Evolutionary conservation across 1,284 basidiomycete species (phyloP).

Genomic region (Malassezia psittaci): DNA sequence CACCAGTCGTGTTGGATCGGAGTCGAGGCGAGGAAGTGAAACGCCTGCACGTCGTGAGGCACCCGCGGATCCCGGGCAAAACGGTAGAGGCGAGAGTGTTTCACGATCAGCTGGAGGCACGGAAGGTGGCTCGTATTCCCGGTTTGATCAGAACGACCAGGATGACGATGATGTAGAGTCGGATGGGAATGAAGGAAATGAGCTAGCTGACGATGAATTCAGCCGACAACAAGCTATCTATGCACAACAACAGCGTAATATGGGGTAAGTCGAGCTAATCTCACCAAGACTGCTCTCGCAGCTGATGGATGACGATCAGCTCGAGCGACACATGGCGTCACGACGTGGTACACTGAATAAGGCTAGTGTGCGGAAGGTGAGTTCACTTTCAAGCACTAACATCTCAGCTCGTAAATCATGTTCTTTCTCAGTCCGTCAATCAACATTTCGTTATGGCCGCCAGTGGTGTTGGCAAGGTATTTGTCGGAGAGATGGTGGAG

Average conservation of each 20-base stretch:
- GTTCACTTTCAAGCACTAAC: not conserved
- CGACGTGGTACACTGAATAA: constrained; percentile 71
- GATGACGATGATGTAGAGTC: constrained; percentile 28
- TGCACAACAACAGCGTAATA: constrained; percentile 45
- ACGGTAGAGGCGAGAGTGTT: too few species aligned
- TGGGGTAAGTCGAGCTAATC: constrained; percentile 32
- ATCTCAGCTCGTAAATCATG: constrained; percentile 64
- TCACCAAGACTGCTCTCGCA: constrained; percentile 64
- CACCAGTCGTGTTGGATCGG: not conserved
- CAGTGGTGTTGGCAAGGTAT: constrained; percentile 78
- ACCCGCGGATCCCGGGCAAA: too few species aligned
- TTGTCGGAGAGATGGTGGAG: constrained; percentile 82
- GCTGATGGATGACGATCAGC: constrained; percentile 70
- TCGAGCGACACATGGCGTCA: constrained; percentile 78
- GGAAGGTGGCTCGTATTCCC: constrained; percentile 7
- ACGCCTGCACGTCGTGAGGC: not conserved
- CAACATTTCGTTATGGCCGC: constrained; percentile 76
- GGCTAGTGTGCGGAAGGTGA: constrained; percentile 60
- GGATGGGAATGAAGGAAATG: constrained; percentile 37
- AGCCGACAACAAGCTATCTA: constrained; percentile 42
- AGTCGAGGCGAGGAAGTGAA: not conserved
- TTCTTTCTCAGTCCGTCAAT: constrained; percentile 64
- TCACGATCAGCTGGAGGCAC: too few species aligned
- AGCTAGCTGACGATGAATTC: constrained; percentile 35
- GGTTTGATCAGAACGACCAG: constrained; percentile 26